These are phyloP conservation scores for Alternaria consortialis DNA, from an alignment of 2,329 filamentous ascomycete genomes.

Conservation along the genomic window DNA sequence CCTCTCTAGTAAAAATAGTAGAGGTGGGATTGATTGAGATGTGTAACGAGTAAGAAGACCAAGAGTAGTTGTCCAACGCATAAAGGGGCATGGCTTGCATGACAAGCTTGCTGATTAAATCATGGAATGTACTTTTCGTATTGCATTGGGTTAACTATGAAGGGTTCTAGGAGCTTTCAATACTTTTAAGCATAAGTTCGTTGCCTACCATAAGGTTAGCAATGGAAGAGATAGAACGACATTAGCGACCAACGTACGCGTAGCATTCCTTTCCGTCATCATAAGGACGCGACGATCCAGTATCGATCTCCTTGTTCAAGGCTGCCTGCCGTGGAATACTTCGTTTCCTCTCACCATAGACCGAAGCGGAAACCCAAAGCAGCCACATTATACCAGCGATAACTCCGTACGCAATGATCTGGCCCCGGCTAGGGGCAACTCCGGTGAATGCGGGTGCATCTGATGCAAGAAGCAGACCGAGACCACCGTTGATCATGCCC, in stretches of 20 bases:
- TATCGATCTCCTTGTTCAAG: slow-evolving; percentile 20
- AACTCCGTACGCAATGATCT: slow-evolving; percentile 46
- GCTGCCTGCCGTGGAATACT: slow-evolving; percentile 14
- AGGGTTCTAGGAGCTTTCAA: neutral
- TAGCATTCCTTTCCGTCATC: slow-evolving; percentile 27
- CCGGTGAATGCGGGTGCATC: slow-evolving; percentile 36
- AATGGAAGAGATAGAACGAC: neutral
- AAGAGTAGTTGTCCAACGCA: neutral
- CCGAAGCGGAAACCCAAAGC: slow-evolving; percentile 38
- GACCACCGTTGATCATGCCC: slow-evolving; percentile 65
- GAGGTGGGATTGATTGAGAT: no score
- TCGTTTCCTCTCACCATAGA: slow-evolving; percentile 39
- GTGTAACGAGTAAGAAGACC: neutral
- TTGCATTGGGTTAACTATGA: neutral
- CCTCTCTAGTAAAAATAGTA: neutral
- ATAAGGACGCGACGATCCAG: slow-evolving; percentile 8
- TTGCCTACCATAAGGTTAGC: slow-evolving; percentile 1
- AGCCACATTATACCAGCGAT: slow-evolving; percentile 49
- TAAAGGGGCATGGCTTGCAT: neutral
- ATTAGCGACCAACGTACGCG: slow-evolving; percentile 13
- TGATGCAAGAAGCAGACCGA: slow-evolving; percentile 56
- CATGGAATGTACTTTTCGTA: neutral
- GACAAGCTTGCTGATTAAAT: neutral
- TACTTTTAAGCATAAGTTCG: neutral
- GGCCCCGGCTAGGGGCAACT: slow-evolving; percentile 34